Evolutionary conservation across 75 land plant species (phyloP), one percentile per base, ranked within the genome.

Genomic region (Chamaecyparis obtusa): DNA sequence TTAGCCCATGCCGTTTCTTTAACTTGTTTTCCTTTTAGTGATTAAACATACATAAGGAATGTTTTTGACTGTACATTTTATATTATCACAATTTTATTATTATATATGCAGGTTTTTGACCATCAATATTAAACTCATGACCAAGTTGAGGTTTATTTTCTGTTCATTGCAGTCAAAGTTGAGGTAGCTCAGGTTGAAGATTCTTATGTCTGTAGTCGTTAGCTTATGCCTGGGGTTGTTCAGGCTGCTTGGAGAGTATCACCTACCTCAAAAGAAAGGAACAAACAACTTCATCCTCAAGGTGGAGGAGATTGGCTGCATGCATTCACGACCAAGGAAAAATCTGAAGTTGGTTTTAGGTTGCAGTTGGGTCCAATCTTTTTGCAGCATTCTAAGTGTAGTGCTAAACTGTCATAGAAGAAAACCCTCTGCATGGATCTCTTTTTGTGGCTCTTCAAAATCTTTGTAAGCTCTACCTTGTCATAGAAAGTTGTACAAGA

Each of bases 191-290:
- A 83, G 15, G 49, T 48, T 46, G 48, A 46, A 46, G 48, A 46
- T 46, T 46, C 48, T 46, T 46, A 46, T 46, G 48, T 96, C 98
- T 96, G 96, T 91, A 88, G 86, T 81, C 76, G 88, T 90, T 88
- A 82, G 91, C 71, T 87, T 89, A 72, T 95, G 90, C 88, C 90
- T 94, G 91, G 92, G 94, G 90, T 90, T 90, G 71, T 89, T 94
- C 88, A 95, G 98, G 83, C 87, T 96, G 89, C 93, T 94, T 86
- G 95, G 96, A 87, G 91, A 96, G 89, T 96, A 95, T 76, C 91
- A 88, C 88, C 98, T 86, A 89, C 86, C 19, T 88, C 93, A 19
- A 94, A 90, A 75, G 91, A 91, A 87, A 93, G 93, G 94, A 85
- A 85, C 60, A 90, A 90, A 72, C 84, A 76, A 46, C 9, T 6